Percentiles rank a stretch among this genome's conserved stretches.
These are phyloP conservation scores for Blepharisma stoltei DNA, from an alignment of 73 alveolate species.

Conservation along the genomic window DNA sequence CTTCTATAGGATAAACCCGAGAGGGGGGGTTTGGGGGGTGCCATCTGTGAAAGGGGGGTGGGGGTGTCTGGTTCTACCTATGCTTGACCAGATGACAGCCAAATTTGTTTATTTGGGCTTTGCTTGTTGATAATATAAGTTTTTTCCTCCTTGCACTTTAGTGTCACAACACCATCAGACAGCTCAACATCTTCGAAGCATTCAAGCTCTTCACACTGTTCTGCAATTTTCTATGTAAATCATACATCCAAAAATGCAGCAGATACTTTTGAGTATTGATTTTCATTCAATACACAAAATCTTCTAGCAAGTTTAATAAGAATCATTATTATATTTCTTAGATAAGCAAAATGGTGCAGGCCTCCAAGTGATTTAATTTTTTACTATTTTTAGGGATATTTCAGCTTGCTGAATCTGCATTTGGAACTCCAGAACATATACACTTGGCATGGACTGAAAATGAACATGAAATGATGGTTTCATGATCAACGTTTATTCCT, in stretches of 20 bases:
- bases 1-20: too few relatives aligned
- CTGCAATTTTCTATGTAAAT: not conserved
- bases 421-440: not conserved
- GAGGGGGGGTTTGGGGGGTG: too few relatives aligned
- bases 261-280: not conserved
- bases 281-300: too few relatives aligned
- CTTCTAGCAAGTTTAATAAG: too few relatives aligned
- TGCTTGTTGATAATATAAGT: conserved; percentile 9
- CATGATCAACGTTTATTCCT: not conserved
- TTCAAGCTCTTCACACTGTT: conserved; percentile 2
- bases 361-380: too few relatives aligned
- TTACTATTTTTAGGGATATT: too few relatives aligned
- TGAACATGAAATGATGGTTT: not conserved
- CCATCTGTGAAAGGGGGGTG: too few relatives aligned
- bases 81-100: conserved; percentile 1
- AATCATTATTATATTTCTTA: too few relatives aligned
- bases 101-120: conserved; percentile 4
- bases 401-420: too few relatives aligned
- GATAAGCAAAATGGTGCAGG: too few relatives aligned
- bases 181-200: not conserved
- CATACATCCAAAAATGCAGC: conserved; percentile 9
- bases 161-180: conserved; percentile 18
- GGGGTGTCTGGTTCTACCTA: too few relatives aligned
- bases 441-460: conserved; percentile 27
- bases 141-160: not conserved